phyloP scores from a whole-genome alignment of 352 stramenopile genomes.

The Phytophthora brassicae region DNA sequence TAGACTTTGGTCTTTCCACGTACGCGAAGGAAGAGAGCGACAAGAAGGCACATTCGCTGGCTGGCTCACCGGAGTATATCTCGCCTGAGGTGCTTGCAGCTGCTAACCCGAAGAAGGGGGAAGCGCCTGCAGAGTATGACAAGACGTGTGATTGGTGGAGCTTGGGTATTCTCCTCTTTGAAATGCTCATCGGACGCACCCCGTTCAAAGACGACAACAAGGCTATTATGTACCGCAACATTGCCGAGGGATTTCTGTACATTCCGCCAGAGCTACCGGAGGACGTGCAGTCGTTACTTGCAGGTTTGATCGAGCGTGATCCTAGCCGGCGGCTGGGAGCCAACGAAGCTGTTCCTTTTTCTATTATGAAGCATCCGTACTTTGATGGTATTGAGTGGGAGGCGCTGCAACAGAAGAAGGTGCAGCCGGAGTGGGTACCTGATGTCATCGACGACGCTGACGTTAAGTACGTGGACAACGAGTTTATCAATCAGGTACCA shows the following conservation, averaged over 20 bases:
- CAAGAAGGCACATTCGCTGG: conserved; percentile 71
- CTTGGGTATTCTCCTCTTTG: conserved; percentile 89
- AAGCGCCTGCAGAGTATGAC: conserved; percentile 58
- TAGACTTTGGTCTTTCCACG: conserved; percentile 91
- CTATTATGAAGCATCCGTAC: conserved; percentile 89
- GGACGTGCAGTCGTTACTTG: conserved; percentile 71
- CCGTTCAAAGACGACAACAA: conserved; percentile 93
- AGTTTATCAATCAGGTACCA: conserved; percentile 86
- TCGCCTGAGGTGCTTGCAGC: conserved; percentile 88
- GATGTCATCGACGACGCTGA: conserved; percentile 84
- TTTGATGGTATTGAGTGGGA: conserved; percentile 90
- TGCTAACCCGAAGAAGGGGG: conserved; percentile 46
- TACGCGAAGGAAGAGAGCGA: conserved; percentile 52
- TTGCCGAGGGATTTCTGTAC: conserved; percentile 81
- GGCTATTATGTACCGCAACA: conserved; percentile 92
- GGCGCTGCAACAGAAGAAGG: conserved; percentile 73
- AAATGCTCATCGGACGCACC: conserved; percentile 90
- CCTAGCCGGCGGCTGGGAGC: conserved; percentile 68
- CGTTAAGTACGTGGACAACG: conserved; percentile 87
- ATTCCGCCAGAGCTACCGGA: conserved; percentile 77
- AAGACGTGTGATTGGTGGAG: conserved; percentile 91
- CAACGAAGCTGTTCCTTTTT: conserved; percentile 79
- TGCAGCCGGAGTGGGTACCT: conserved; percentile 79
- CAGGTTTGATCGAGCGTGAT: conserved; percentile 80
- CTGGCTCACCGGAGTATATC: conserved; percentile 90